A percentile compares a stretch with the other conserved stretches of the same genome.
Conservation (phyloP, 2,329 filamentous ascomycete species). For the Aspergillus clavatus region DNA sequence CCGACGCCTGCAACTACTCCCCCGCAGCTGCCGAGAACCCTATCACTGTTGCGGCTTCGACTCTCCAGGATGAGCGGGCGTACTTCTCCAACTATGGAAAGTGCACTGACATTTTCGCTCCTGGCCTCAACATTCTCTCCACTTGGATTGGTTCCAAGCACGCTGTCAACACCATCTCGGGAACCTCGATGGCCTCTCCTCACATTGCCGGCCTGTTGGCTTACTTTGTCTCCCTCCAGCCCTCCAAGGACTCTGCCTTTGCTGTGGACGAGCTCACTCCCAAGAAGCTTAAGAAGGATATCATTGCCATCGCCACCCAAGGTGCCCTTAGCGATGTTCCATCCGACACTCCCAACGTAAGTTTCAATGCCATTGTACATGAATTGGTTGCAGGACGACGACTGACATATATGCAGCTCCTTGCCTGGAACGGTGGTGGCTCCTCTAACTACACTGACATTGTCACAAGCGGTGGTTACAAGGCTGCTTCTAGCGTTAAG, state of each 20-base stretch:
- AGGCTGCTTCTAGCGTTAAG: conserved; percentile 41
- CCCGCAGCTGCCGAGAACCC: conserved; percentile 87
- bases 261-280: conserved; percentile 85
- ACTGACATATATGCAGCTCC: conserved; percentile 51
- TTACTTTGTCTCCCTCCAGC: conserved; percentile 97
- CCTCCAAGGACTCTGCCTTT: conserved; percentile 81
- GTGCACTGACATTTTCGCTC: conserved; percentile 99
- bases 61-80: conserved; percentile 87
- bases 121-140: conserved; percentile 92
- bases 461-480: conserved; percentile 67
- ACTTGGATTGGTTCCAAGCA: conserved; percentile 98
- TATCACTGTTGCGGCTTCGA: conserved; percentile 92
- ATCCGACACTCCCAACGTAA: conserved; percentile 74
- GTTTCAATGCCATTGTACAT: conserved; percentile 19
- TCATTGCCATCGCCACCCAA: conserved; percentile 77
- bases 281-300: conserved; percentile 84
- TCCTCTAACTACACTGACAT: conserved; percentile 86
- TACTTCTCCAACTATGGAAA: conserved; percentile 99
- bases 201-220: conserved; percentile 94
- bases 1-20: conserved; percentile 98
- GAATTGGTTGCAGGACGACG: not conserved
- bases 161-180: conserved; percentile 97
- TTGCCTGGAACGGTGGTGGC: conserved; percentile 98
- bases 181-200: conserved; percentile 98
- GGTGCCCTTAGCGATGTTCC: conserved; percentile 78